phyloP scores from a whole-genome alignment of 345 rosid species.

The Iberis pinnata region DNA sequence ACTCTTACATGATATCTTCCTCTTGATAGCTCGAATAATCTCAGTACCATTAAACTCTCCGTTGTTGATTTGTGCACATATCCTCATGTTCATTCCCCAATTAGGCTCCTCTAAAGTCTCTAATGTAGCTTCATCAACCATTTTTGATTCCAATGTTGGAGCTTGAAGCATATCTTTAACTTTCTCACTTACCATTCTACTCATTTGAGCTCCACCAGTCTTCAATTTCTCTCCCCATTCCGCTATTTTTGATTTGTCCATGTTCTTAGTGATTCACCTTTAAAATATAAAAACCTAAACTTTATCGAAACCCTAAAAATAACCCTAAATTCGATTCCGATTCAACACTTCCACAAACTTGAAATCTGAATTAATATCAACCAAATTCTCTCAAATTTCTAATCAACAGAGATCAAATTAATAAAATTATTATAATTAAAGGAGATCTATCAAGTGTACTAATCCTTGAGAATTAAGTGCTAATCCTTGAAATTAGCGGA shows the following conservation, averaged over 20 bases:
- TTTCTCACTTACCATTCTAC: constrained; percentile 65
- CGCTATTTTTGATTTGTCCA: constrained; percentile 65
- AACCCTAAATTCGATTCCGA: constrained; percentile 9
- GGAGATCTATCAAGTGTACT: no score
- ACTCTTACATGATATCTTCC: constrained; percentile 54
- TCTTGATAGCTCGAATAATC: constrained; percentile 61
- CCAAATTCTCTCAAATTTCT: no score
- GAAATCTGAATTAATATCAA: not conserved
- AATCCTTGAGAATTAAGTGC: no score
- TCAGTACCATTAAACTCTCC: constrained; percentile 59
- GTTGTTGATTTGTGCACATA: constrained; percentile 69
- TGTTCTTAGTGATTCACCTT: no score
- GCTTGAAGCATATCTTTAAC: constrained; percentile 75
- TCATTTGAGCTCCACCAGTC: constrained; percentile 78
- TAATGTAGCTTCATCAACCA: constrained; percentile 80
- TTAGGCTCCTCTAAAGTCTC: constrained; percentile 69
- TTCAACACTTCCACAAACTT: not conserved
- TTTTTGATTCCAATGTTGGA: constrained; percentile 66
- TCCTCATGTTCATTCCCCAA: constrained; percentile 90
- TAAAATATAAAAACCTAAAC: not conserved
- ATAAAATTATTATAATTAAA: not conserved
- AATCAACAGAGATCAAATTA: not conserved
- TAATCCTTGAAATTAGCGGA: no score
- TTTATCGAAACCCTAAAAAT: not conserved
- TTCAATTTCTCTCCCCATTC: constrained; percentile 70